Base-by-base conservation (phyloP, 495 filamentous ascomycete species). In the Cudoniella acicularis region DNA sequence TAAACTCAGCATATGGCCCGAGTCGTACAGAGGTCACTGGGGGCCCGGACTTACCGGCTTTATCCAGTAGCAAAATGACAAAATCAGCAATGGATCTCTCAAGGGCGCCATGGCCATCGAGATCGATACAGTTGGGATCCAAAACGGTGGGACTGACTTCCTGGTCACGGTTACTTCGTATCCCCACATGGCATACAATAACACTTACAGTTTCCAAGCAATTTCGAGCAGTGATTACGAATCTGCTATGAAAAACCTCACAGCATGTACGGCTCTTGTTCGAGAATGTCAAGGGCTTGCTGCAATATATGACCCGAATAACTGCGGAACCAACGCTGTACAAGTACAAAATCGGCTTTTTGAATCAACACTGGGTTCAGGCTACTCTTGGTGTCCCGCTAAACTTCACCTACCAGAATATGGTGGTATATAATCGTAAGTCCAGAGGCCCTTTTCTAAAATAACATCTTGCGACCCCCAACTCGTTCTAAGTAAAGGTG, bases 11-110 rank as follows among this genome's bases (percentile, higher is more conserved):
- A 69, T 82, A 30, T 80, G 75, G 66, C 79, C 77, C 2, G 73
- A 83, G 67, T 78, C 74, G 0, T 83, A 83, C 53, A 79, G 80
- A 22, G 80, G 79, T 11, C 79, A 80, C 58, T 83, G 78, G 45
- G 73, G 71, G 0, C 79, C 80, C 1, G 77, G 71, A 17, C 80
- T 82, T 55, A 72, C 73, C 1, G 52, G 69, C 20, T 80, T 79
- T 61, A 75, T 82, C 54, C 61, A 75, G 49, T 52, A 73, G 13
- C 77, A 81, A 59, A 84, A 84, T 61, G 65, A 65, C 4, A 73
- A 65, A 10, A 72, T 78, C 49, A 62, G 63, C 11, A 56, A 55
- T 17, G 75, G 75, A 2, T 59, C 58, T 10, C 45, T 77, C 16
- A 54, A 56, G 3, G 76, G 75, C n/a, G 67, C 80, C 42, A 17